Evolutionary conservation across 1,139 yeast genomes (phyloP).

Genomic region (Suhomyces chickasaworum): DNA sequence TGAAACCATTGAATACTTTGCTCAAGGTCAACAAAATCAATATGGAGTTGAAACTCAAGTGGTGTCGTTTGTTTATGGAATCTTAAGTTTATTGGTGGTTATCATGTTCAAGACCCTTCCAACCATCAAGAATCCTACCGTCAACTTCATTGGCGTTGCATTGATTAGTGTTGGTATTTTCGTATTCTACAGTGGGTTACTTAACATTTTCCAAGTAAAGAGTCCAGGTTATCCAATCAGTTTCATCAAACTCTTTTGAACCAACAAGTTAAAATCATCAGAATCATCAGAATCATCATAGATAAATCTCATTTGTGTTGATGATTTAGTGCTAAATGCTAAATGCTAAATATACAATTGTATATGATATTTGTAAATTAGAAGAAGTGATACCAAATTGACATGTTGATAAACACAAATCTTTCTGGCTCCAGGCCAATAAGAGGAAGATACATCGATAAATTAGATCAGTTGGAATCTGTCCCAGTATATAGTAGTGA

Average conservation of each 20-base stretch:
- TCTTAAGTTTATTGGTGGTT: conserved; percentile 52
- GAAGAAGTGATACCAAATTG: no score
- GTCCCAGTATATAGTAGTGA: no score
- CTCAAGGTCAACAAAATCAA: conserved; percentile 71
- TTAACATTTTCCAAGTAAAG: conserved; percentile 59
- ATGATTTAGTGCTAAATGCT: not conserved
- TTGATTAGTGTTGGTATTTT: conserved; percentile 44
- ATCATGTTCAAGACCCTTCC: conserved; percentile 54
- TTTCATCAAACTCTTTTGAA: conserved; percentile 33
- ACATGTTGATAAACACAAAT: no score
- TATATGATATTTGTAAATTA: not conserved
- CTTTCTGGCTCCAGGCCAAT: no score
- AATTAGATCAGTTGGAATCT: no score
- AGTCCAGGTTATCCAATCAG: conserved; percentile 63
- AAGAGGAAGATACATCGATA: no score
- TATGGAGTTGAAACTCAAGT: conserved; percentile 83
- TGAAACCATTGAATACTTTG: conserved; percentile 64
- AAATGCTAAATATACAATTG: not conserved
- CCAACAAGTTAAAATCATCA: no score
- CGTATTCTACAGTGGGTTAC: conserved; percentile 54
- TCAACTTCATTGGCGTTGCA: conserved; percentile 47
- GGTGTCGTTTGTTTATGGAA: conserved; percentile 62
- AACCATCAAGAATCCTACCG: conserved; percentile 40
- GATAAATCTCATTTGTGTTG: not conserved
- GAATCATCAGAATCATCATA: conserved; percentile 20